Conservation (phyloP, 140 eudicot genomes). For the Bidens hawaiensis region DNA sequence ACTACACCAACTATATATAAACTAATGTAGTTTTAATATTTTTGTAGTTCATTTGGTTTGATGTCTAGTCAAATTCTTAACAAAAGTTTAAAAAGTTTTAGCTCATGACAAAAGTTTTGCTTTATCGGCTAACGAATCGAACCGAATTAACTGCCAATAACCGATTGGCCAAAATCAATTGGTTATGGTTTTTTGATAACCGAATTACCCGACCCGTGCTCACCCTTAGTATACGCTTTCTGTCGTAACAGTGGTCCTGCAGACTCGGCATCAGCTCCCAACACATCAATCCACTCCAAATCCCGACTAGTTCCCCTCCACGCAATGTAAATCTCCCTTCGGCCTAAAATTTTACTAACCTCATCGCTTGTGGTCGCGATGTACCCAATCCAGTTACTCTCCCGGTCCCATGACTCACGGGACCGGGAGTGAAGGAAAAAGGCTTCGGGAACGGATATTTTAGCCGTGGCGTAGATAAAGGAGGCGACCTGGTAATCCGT, state of each 20-base stretch:
- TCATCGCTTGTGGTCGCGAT: conserved; percentile 62
- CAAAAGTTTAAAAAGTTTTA: no score
- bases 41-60: no score
- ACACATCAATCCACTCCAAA: conserved; percentile 76
- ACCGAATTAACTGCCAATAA: no score
- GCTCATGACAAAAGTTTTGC: no score
- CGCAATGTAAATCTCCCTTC: conserved; percentile 73
- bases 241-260: conserved; percentile 42
- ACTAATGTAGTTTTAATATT: no score
- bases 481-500: conserved; percentile 45
- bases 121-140: no score
- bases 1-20: no score
- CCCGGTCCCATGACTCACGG: conserved; percentile 86
- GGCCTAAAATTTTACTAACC: conserved; percentile 42
- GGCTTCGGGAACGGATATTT: conserved; percentile 38
- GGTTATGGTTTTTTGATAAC: no score
- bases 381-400: conserved; percentile 86
- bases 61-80: no score
- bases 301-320: conserved; percentile 71
- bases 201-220: no score
- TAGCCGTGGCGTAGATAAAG: conserved; percentile 82
- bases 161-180: no score
- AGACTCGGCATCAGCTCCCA: conserved; percentile 51
- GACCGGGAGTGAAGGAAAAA: conserved; percentile 61
- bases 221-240: conserved; percentile 8